Evolutionary conservation across 371 early-diverging fungal genomes (phyloP).

Genomic region (Rhizomucor miehei): DNA sequence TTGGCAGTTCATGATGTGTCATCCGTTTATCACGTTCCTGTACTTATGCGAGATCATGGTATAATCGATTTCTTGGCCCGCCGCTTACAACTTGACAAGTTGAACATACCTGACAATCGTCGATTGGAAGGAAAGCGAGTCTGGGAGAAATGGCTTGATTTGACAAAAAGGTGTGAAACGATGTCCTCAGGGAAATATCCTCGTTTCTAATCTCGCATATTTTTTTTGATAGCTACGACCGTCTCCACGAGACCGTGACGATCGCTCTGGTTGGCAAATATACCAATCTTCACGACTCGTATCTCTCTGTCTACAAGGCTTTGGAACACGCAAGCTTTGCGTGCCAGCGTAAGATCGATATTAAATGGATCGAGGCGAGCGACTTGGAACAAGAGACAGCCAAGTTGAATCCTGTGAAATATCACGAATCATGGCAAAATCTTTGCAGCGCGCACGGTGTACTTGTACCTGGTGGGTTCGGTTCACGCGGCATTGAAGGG

Average conservation of each 20-base stretch:
- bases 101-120: conserved; percentile 49
- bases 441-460: conserved; percentile 91
- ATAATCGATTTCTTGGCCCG: conserved; percentile 77
- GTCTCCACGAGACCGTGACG: conserved; percentile 77
- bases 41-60: conserved; percentile 84
- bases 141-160: conserved; percentile 82
- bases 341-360: conserved; percentile 75
- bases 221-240: conserved; percentile 67
- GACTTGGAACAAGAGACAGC: conserved; percentile 81
- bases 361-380: conserved; percentile 94
- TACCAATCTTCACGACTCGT: conserved; percentile 92
- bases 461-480: conserved; percentile 99
- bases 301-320: conserved; percentile 95
- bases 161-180: conserved; percentile 24
- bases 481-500: conserved; percentile 95
- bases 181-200: no score
- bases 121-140: conserved; percentile 57
- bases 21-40: conserved; percentile 96
- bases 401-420: conserved; percentile 78
- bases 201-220: neutral
- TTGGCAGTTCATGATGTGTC: conserved; percentile 94
- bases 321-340: conserved; percentile 91
- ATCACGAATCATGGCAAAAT: conserved; percentile 91
- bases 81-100: conserved; percentile 70
- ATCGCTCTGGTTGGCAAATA: conserved; percentile 98